These are phyloP conservation scores for Gossypium bickii DNA, from an alignment of 345 rosid genomes.

Conservation along the genomic window DNA sequence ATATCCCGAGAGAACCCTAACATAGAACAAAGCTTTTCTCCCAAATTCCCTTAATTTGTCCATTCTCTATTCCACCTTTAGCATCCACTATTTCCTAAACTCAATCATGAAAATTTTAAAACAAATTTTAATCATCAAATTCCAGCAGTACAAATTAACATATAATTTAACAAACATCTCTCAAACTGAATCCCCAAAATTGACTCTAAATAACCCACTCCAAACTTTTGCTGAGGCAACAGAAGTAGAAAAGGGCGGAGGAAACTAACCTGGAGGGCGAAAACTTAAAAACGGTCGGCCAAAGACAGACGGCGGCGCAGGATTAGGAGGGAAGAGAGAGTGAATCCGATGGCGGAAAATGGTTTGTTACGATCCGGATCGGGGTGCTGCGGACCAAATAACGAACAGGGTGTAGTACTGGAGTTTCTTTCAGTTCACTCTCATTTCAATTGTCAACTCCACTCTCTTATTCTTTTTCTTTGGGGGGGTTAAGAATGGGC, in stretches of 20 bases:
- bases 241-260: not conserved
- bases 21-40: constrained; percentile 74
- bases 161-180: not conserved
- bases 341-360: not conserved
- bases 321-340: not conserved
- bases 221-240: not conserved
- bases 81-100: constrained; percentile 15
- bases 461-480: not conserved
- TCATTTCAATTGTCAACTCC: not conserved
- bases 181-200: not conserved
- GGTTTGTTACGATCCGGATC: not conserved
- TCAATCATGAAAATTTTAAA: not conserved
- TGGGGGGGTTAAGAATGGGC: not conserved
- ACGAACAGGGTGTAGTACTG: not conserved
- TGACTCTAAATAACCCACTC: not conserved
- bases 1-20: constrained; percentile 86
- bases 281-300: not conserved
- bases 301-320: not conserved
- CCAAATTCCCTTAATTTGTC: constrained; percentile 75
- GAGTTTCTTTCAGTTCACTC: not conserved
- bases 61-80: constrained; percentile 38
- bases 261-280: not conserved
- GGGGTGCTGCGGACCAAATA: not conserved
- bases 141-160: not conserved
- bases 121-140: not conserved